Evolutionary conservation across 345 rosid genomes (phyloP), one percentile per base, ranked within the genome.

Genomic region (Gossypium australe): DNA sequence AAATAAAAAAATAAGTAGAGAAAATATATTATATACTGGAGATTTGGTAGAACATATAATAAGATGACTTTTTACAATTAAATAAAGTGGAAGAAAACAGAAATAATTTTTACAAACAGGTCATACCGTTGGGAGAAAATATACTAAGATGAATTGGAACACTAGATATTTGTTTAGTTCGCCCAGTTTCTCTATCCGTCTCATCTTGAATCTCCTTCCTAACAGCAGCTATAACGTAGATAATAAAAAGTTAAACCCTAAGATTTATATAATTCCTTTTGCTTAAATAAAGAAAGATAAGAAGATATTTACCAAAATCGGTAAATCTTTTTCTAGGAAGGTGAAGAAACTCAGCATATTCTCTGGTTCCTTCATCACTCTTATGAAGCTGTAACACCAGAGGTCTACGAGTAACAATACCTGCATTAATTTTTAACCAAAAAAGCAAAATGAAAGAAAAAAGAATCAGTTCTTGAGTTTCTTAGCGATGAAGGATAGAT

Each of bases 131-230:
- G 25, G 99, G 99, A 72, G 99, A 95, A 82, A 85, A 95, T 53
- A 95, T 95, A 71, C 98, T 93, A 49, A 95, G 96, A 84, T 95
- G 99, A 85, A 95, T 95, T 63, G 99, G 99, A 73, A 95, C 94
- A 61, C 89, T 90, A 18, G 99, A 95, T 68, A 95, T 95, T 52
- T 88, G 93, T 69, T 90, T 95, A 74, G 89, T 43, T 9, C 92
- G 89, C 18, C 99, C 99, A 60, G 99, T 95, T 86, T 93, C 98
- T 82, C 99, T 71, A 84, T 95, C 99, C 57, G 99, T 95, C 86
- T 95, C 99, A 77, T 95, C 99, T 76, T 89, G 86, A 78, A 95
- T 95, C 92, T 95, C 99, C 87, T 89, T 93, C 87, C 99, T 87
- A 83, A 95, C 98, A 75, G 98, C 98, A 84, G 92, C 99, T 95